A percentile compares a stretch with the other conserved stretches of the same genome.
Conservation (phyloP, 202 grass and related monocot species). For the Carex arenaria region DNA sequence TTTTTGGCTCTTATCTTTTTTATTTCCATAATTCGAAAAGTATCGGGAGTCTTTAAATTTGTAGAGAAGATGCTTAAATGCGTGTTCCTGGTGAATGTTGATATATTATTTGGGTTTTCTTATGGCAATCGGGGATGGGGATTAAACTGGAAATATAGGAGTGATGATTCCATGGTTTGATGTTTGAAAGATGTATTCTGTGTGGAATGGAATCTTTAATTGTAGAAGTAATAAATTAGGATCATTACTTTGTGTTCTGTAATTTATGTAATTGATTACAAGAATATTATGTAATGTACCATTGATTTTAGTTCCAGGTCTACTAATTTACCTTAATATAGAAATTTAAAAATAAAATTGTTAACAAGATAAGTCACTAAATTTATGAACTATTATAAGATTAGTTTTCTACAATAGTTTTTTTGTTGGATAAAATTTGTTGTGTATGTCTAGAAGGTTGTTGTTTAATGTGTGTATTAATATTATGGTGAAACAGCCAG, state of each 20-base stretch:
- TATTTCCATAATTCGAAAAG: background rate
- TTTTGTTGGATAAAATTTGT: background rate
- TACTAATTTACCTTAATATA: background rate
- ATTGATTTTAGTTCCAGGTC: background rate
- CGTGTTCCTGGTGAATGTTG: background rate
- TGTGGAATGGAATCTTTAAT: background rate
- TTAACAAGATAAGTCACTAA: background rate
- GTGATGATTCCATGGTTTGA: background rate
- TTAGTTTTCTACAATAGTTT: background rate
- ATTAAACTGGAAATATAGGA: background rate
- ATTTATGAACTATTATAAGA: background rate
- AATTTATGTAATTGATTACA: background rate
- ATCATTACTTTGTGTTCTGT: background rate
- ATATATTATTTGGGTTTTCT: background rate
- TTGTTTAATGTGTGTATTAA: background rate
- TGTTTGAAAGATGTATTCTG: background rate
- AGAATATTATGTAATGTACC: background rate
- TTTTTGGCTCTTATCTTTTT: background rate
- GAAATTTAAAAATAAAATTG: background rate
- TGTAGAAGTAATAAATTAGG: background rate
- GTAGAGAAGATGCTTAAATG: background rate
- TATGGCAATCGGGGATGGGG: background rate
- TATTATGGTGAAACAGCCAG: slow-evolving; percentile 48
- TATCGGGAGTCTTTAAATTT: background rate
- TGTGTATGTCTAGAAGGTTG: background rate